Conservation (phyloP, 1,284 basidiomycete species). For the Kalmanozyma brasiliensis region DNA sequence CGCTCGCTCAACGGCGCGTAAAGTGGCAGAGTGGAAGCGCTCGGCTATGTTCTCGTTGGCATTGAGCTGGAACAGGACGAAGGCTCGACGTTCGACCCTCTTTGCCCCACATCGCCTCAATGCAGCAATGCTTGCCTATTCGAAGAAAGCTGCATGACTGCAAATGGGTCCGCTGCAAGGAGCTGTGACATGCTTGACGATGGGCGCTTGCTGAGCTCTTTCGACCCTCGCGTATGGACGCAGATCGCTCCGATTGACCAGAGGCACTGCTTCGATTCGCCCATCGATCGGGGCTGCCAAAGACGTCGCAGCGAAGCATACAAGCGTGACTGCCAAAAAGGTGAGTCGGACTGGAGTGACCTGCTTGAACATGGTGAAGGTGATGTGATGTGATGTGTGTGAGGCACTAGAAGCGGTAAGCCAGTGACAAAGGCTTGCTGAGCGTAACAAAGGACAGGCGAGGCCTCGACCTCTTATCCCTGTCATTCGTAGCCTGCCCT, state of each 20-base stretch:
- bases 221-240: neutral
- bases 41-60: neutral
- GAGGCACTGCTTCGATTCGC: neutral
- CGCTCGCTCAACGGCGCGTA: neutral
- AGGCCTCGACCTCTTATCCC: too few species aligned
- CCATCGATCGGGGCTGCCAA: conserved; percentile 11
- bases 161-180: conserved; percentile 29
- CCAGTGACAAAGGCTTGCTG: too few species aligned
- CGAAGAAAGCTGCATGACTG: conserved; percentile 34
- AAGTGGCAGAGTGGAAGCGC: neutral
- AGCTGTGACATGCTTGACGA: conserved; percentile 28
- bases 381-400: neutral
- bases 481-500: too few species aligned
- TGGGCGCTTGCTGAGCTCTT: neutral
- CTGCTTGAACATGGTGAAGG: neutral
- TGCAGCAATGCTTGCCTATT: neutral
- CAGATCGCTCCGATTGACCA: neutral
- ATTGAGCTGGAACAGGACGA: too few species aligned
- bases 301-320: neutral
- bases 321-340: conserved; percentile 3
- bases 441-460: too few species aligned
- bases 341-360: too few species aligned
- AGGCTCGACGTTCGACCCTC: too few species aligned
- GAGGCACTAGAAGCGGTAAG: too few species aligned
- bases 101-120: too few species aligned